Conservation (phyloP, 2,329 filamentous ascomycete species). For the Zymoseptoria pseudotritici region DNA sequence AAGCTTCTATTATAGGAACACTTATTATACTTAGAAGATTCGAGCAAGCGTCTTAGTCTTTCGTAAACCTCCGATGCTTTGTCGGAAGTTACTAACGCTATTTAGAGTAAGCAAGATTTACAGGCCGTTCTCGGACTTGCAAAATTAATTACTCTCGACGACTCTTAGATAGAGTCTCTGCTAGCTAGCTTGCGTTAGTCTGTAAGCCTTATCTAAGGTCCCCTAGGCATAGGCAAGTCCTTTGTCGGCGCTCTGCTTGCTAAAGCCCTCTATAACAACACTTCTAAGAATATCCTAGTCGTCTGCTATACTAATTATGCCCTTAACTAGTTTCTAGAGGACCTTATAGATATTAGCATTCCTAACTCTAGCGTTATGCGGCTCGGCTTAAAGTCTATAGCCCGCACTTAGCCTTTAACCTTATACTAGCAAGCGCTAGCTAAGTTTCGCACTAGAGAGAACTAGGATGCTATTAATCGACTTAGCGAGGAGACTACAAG, state of each 20-base stretch:
- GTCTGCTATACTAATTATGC: constrained; percentile 48
- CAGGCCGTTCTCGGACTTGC: constrained; percentile 25
- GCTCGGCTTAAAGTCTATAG: constrained; percentile 49
- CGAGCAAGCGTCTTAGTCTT: constrained; percentile 4
- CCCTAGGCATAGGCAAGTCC: constrained; percentile 69
- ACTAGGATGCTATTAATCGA: constrained; percentile 22
- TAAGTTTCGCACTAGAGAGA: constrained; percentile 30
- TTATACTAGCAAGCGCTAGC: constrained; percentile 32
- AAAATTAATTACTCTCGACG: constrained; percentile 38
- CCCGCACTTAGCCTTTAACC: constrained; percentile 43
- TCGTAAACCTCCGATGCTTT: background rate
- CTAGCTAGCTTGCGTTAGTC: constrained; percentile 45
- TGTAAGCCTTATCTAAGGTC: constrained; percentile 61
- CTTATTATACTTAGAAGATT: constrained; percentile 36
- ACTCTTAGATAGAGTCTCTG: constrained; percentile 52
- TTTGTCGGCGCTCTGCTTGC: constrained; percentile 60
- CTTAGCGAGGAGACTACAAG: constrained; percentile 6
- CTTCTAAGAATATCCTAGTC: constrained; percentile 51
- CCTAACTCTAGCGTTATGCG: constrained; percentile 49
- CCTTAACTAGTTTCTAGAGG: constrained; percentile 52
- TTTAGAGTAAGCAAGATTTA: constrained; percentile 23
- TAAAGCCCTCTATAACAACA: constrained; percentile 47
- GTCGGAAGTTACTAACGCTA: background rate
- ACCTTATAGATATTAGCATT: constrained; percentile 45
- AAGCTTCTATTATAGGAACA: constrained; percentile 51